Evolutionary conservation across 2,329 filamentous ascomycete species (phyloP).

Genomic region (Aureobasidium sp.): DNA sequence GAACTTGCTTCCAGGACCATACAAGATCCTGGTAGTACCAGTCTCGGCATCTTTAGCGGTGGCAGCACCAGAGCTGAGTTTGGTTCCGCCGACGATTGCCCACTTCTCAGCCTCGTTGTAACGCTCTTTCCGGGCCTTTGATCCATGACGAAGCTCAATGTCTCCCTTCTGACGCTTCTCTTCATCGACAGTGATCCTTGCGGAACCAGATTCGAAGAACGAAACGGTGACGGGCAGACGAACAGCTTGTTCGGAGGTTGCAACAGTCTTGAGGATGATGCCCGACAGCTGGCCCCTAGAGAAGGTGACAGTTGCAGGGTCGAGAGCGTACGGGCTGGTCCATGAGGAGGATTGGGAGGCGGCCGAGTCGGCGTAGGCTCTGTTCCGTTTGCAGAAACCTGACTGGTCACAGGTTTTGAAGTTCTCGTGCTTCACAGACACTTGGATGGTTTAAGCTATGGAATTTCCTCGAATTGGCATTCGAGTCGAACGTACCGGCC

Average conservation of each 20-base stretch:
- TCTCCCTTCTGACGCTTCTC: constrained; percentile 83
- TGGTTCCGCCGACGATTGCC: constrained; percentile 75
- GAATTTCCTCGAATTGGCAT: too few relatives aligned
- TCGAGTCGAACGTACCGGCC: constrained; percentile 49
- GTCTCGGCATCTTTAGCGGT: constrained; percentile 58
- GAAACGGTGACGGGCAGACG: constrained; percentile 76
- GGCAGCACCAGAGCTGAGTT: constrained; percentile 64
- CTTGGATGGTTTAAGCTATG: constrained; percentile 29
- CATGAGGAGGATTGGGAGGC: constrained; percentile 56
- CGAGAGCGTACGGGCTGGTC: constrained; percentile 73
- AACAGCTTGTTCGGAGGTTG: constrained; percentile 59
- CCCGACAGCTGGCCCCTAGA: constrained; percentile 74
- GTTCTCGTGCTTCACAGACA: constrained; percentile 85
- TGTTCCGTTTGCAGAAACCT: constrained; percentile 94
- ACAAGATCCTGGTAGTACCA: constrained; percentile 66
- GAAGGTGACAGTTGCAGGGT: constrained; percentile 64
- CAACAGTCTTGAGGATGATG: constrained; percentile 72
- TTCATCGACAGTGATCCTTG: constrained; percentile 84
- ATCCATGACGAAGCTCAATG: constrained; percentile 79
- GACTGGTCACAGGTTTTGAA: constrained; percentile 97
- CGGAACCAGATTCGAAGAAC: constrained; percentile 83
- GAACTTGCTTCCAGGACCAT: constrained; percentile 68
- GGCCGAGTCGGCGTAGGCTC: constrained; percentile 76
- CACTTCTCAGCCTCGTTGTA: constrained; percentile 89
- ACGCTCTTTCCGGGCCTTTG: constrained; percentile 78